phyloP scores from a whole-genome alignment of 176 grass and related monocot species.

The Oryza rufipogon region DNA sequence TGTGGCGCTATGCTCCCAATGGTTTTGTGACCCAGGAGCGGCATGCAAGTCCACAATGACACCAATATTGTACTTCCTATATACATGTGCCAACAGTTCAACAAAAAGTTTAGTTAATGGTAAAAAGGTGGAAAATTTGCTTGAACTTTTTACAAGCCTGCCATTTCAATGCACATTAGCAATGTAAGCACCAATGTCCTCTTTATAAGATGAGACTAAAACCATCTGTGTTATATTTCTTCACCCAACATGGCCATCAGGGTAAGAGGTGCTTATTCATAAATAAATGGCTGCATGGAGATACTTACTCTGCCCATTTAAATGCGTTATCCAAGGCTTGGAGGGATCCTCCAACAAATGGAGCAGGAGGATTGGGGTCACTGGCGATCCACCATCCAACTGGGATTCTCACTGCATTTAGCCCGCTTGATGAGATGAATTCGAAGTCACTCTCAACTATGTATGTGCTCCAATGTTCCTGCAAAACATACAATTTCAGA shows the following conservation, averaged over 20 bases:
- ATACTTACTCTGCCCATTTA: constrained; percentile 61
- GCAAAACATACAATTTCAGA: not conserved
- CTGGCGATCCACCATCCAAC: constrained; percentile 77
- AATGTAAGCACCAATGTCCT: too few relatives aligned
- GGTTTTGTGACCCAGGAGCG: constrained; percentile 58
- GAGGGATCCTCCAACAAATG: constrained; percentile 64
- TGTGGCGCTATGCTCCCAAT: constrained; percentile 41
- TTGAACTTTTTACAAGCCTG: too few relatives aligned
- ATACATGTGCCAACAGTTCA: too few relatives aligned
- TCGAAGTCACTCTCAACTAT: constrained; percentile 49
- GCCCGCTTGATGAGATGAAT: constrained; percentile 37
- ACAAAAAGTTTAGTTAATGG: too few relatives aligned
- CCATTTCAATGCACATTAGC: too few relatives aligned
- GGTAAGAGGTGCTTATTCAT: too few relatives aligned
- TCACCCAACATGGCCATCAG: too few relatives aligned
- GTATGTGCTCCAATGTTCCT: constrained; percentile 58
- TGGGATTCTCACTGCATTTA: constrained; percentile 62
- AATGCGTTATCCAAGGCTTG: constrained; percentile 59
- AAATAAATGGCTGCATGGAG: too few relatives aligned
- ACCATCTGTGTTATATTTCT: too few relatives aligned
- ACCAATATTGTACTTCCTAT: constrained; percentile 47
- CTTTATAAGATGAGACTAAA: too few relatives aligned
- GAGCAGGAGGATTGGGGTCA: constrained; percentile 44
- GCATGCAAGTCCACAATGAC: constrained; percentile 62
- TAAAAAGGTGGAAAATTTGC: too few relatives aligned